These are phyloP conservation scores for Pyrenochaeta sp. DNA, from an alignment of 2,329 filamentous ascomycete species.

Conservation along the genomic window DNA sequence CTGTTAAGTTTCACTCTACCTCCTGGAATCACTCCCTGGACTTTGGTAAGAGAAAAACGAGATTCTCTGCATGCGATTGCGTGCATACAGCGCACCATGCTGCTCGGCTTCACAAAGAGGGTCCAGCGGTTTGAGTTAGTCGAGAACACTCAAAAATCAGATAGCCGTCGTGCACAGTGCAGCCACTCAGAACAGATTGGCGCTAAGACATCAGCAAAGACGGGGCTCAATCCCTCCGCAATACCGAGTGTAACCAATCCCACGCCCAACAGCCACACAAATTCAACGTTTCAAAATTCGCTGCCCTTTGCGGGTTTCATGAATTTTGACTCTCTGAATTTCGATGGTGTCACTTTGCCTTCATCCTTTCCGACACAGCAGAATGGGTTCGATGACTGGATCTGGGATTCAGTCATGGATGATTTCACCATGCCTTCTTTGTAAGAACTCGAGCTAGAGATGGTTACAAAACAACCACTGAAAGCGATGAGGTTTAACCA, in stretches of 20 bases:
- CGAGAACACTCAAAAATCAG: no score
- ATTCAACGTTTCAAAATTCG: not conserved
- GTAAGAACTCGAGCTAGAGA: not conserved
- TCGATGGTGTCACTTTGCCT: conserved; percentile 22
- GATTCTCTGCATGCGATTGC: conserved; percentile 24
- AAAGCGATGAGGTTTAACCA: no score
- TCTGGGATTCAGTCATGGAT: conserved; percentile 34
- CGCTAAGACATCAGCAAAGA: not conserved
- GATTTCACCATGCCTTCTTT: conserved; percentile 18
- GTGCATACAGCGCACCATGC: conserved; percentile 21
- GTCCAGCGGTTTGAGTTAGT: conserved; percentile 16
- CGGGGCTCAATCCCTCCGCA: not conserved
- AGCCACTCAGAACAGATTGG: not conserved
- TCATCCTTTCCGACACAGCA: not conserved
- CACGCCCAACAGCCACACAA: not conserved
- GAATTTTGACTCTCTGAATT: conserved; percentile 28
- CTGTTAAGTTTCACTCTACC: conserved; percentile 27
- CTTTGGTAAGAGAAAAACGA: conserved; percentile 1
- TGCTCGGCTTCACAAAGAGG: conserved; percentile 25
- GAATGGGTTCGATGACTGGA: conserved; percentile 20
- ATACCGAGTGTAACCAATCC: not conserved
- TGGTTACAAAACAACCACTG: no score
- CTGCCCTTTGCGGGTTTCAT: conserved; percentile 16
- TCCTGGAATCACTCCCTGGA: conserved; percentile 1
- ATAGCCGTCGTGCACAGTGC: not conserved